Conservation (phyloP, 108 stramenopile genomes). For the Cyclotella atomus region DNA sequence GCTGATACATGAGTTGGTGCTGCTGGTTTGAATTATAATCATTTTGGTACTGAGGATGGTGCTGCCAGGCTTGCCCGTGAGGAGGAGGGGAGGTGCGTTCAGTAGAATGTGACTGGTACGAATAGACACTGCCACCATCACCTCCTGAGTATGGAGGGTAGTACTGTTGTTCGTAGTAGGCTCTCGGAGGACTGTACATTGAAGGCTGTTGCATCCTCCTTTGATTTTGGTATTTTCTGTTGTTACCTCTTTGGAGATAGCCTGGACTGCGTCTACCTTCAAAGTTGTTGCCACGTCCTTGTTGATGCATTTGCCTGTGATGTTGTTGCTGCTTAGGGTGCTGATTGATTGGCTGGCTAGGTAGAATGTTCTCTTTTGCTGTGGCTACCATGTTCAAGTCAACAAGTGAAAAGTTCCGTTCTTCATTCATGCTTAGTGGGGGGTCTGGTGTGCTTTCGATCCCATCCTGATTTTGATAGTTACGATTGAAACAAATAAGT, state of each 20-base stretch:
- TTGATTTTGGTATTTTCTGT: constrained; percentile 2
- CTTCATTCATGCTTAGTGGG: constrained; percentile 69
- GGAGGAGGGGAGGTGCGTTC: neutral
- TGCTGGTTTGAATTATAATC: constrained; percentile 38
- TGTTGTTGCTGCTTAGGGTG: constrained; percentile 10
- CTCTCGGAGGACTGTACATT: neutral
- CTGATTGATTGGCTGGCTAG: neutral
- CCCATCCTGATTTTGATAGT: constrained; percentile 53
- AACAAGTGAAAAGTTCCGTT: constrained; percentile 72
- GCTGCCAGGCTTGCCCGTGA: neutral
- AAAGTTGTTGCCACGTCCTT: neutral
- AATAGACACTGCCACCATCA: constrained; percentile 1
- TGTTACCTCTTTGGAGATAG: constrained; percentile 13
- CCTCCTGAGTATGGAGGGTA: neutral
- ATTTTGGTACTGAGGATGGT: neutral
- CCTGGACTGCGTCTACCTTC: neutral
- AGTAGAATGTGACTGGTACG: neutral
- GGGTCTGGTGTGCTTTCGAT: constrained; percentile 82
- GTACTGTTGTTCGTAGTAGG: constrained; percentile 8
- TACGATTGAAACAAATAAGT: no score
- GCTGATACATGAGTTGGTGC: constrained; percentile 49
- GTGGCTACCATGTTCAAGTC: constrained; percentile 71
- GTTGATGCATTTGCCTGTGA: neutral
- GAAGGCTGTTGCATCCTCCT: neutral
- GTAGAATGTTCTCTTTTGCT: constrained; percentile 40